These are phyloP conservation scores for Neobulgaria alba DNA, from an alignment of 2,329 filamentous ascomycete genomes.

Conservation along the genomic window DNA sequence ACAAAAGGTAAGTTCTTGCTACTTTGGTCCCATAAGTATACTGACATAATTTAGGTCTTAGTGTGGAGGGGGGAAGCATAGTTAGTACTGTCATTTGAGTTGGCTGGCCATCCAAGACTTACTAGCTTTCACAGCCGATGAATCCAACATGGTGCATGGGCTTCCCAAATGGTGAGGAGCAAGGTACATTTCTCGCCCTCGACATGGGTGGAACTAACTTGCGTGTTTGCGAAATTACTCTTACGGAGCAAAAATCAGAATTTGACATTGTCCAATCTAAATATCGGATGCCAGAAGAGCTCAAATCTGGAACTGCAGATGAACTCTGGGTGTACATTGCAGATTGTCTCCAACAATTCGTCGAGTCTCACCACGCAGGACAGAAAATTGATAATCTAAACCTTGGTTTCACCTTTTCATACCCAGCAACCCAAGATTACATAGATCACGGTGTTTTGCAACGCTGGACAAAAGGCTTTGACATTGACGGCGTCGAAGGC, in stretches of 20 bases:
- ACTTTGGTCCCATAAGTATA: neutral
- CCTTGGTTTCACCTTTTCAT: slow-evolving; percentile 93
- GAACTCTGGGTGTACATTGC: slow-evolving; percentile 94
- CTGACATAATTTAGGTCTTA: slow-evolving; percentile 52
- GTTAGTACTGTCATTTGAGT: slow-evolving; percentile 42
- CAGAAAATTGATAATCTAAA: slow-evolving; percentile 57
- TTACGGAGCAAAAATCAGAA: slow-evolving; percentile 80
- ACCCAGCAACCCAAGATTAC: slow-evolving; percentile 86
- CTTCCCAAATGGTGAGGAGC: slow-evolving; percentile 79
- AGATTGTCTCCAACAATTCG: slow-evolving; percentile 84
- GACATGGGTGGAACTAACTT: slow-evolving; percentile 97
- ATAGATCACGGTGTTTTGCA: slow-evolving; percentile 89
- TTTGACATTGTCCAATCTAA: slow-evolving; percentile 95
- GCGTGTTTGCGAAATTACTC: slow-evolving; percentile 84
- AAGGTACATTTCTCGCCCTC: slow-evolving; percentile 77
- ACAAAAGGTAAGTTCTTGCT: slow-evolving; percentile 57
- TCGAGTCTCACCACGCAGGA: slow-evolving; percentile 74
- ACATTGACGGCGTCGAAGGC: slow-evolving; percentile 86
- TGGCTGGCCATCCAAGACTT: slow-evolving; percentile 1
- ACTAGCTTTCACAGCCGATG: slow-evolving; percentile 61
- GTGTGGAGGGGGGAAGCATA: slow-evolving; percentile 83
- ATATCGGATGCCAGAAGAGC: slow-evolving; percentile 87
- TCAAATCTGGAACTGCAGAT: slow-evolving; percentile 76
- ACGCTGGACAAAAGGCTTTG: slow-evolving; percentile 96
- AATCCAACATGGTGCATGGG: slow-evolving; percentile 95